These are phyloP conservation scores for Aurinia saxatilis DNA, from an alignment of 345 rosid species.

Conservation along the genomic window DNA sequence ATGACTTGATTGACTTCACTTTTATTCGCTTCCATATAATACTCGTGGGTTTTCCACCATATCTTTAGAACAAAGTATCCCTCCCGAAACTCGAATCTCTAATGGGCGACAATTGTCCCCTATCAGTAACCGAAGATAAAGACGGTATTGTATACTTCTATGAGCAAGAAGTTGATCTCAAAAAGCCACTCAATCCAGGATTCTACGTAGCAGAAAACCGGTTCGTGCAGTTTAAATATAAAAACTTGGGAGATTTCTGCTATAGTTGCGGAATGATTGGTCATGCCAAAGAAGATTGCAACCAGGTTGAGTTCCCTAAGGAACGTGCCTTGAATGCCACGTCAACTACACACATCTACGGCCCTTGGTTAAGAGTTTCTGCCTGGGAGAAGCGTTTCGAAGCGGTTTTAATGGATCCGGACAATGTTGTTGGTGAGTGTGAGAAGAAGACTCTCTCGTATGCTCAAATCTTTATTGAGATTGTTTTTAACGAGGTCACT, in stretches of 20 bases:
- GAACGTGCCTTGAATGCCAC: constrained; percentile 13
- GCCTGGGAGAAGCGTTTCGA: background rate
- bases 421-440: background rate
- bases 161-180: constrained; percentile 5
- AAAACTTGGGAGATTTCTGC: too few species aligned
- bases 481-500: background rate
- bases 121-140: background rate
- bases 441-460: constrained; percentile 8
- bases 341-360: constrained; percentile 6
- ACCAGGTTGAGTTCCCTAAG: background rate
- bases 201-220: background rate
- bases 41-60: constrained; percentile 5
- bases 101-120: background rate
- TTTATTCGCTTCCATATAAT: background rate
- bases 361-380: constrained; percentile 6
- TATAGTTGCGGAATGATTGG: constrained; percentile 23
- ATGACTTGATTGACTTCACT: constrained; percentile 15
- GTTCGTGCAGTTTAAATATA: constrained; percentile 7
- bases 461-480: constrained; percentile 14
- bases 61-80: background rate
- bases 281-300: background rate
- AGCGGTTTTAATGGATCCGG: background rate
- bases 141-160: background rate
- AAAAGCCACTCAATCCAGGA: constrained; percentile 16
- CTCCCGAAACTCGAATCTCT: background rate